Evolutionary conservation across 2,329 filamentous ascomycete genomes (phyloP), one percentile per base, ranked within the genome.

Genomic region (Geosmithia flava): DNA sequence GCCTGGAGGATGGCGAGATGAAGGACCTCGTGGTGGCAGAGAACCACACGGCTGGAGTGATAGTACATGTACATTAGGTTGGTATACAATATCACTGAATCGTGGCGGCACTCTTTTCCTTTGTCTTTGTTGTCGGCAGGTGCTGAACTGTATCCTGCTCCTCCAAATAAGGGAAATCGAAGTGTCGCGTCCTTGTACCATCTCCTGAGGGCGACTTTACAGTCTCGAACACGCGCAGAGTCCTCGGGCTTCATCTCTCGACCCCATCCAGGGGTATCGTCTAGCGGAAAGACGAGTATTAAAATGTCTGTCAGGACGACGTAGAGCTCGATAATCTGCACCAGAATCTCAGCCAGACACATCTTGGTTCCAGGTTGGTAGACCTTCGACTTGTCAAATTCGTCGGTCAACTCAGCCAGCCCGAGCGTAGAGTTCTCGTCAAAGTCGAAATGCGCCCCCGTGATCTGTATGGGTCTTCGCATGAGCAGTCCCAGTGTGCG

Each of bases 11-110:
- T 63, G n/a, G 67, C 68, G 3, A 70, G 57, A 17, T 71, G 62
- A 3, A 74, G 58, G 10, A 71, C 61, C 52, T 71, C 67, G 48
- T 72, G 68, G 53, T 75, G 70, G 16, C 66, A 70, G 7, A 75
- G 59, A 3, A 66, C 66, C 7, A 72, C 48, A 8, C 43, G 37
- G 1, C 59, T 69, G 53, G 60, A 75, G 69, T 74, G 64, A 51
- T 74, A 75, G 49, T 72, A 72, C 66, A 75, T 73, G 50, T 70
- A 72, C 55, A 73, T 69, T 52, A 74, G 54, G 42, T 70, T 71
- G 3, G 67, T 69, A 55, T 71, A 71, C 37, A 70, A 48, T 10
- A 68, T 64, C 11, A 69, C 61, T 1, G 68, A 69, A 48, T 70
- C 65, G 48, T 69, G 62, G 20, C 62, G 58, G 43, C 56, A 62